Percentiles rank a stretch among this genome's conserved stretches.
These are phyloP conservation scores for Nepenthes gracilis DNA, from an alignment of 148 eudicot genomes.

Conservation along the genomic window DNA sequence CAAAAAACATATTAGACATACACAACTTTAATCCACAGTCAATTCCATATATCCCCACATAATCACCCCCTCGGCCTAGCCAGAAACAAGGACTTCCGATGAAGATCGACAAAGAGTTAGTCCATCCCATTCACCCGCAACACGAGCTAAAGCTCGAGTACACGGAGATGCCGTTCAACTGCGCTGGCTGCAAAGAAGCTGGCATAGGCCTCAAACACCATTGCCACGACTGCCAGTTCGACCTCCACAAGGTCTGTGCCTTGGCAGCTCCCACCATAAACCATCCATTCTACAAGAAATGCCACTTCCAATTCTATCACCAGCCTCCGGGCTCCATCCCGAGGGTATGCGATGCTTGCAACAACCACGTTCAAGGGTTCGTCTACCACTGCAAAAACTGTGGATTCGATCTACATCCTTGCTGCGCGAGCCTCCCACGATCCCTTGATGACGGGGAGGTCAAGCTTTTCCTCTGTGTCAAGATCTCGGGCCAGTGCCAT, in stretches of 20 bases:
- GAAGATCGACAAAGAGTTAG: constrained; percentile 17
- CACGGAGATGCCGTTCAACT: constrained; percentile 26
- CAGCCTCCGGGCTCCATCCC: constrained; percentile 13
- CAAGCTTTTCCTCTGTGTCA: constrained; percentile 16
- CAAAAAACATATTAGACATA: constrained; percentile 1
- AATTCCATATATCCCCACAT: constrained; percentile 1
- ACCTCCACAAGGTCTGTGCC: constrained; percentile 25
- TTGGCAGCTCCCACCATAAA: constrained; percentile 10
- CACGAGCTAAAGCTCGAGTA: constrained; percentile 23
- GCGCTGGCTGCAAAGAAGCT: constrained; percentile 30
- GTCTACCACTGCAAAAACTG: constrained; percentile 30
- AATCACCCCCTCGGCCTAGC: neutral
- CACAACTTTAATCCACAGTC: constrained; percentile 2
- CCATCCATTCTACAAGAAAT: constrained; percentile 32
- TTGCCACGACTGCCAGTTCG: constrained; percentile 15
- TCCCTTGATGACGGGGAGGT: constrained; percentile 23
- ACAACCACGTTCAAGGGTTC: constrained; percentile 19
- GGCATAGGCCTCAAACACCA: constrained; percentile 22
- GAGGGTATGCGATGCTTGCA: constrained; percentile 22
- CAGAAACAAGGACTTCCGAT: neutral
- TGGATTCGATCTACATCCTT: constrained; percentile 27
- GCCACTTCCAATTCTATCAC: constrained; percentile 18
- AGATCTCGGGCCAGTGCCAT: constrained; percentile 24
- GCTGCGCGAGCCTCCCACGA: constrained; percentile 21
- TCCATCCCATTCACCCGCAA: constrained; percentile 22